Evolutionary conservation across 257 asterid species (phyloP), one percentile per base, ranked within the genome.

Genomic region (Fraxinus quadrangulata): DNA sequence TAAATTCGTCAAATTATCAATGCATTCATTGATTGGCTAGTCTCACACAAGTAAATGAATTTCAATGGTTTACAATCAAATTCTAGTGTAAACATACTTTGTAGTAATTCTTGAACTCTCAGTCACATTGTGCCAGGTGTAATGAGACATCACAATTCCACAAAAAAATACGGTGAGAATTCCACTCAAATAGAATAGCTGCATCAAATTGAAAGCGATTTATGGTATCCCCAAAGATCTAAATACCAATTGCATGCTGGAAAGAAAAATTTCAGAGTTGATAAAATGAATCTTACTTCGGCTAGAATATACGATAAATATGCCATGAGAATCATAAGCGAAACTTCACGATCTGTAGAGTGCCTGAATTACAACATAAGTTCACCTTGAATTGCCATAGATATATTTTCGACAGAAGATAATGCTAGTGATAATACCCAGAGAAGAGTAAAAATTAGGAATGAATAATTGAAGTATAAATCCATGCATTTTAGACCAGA

Each of bases 261-360:
- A 26, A 63, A 10, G 14, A 23, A 42, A 63, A 63, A 12, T 63
- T 56, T 21, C 66, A 6, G 65, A 54, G 26, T 56, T 6, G 23
- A 51, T 51, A 51, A 67, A 31, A 6, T 37, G 23, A 28, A 39
- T 45, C 81, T 68, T 83, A 85, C 89, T 75, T 85, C 89, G 8
- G 89, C 86, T 24, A 85, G 68, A 78, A 78, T 73, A 66, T 85
- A 85, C 8, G 89, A 85, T 56, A 85, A 54, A 71, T 83, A 85
- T 63, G 89, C 83, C 89, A 85, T 85, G 56, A 85, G 89, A 75
- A 85, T 83, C 89, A 85, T 83, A n/a, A 85, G 82, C 45, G 89
- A 85, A 72, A 85, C 85, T 74, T 85, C 89, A 30, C 87, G 89
- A 85, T 85, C 87, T 33, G 87, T 85, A 34, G 89, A 85, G 79